Conservation (phyloP, 2,329 filamentous ascomycete species). For the Colletotrichum lupini region DNA sequence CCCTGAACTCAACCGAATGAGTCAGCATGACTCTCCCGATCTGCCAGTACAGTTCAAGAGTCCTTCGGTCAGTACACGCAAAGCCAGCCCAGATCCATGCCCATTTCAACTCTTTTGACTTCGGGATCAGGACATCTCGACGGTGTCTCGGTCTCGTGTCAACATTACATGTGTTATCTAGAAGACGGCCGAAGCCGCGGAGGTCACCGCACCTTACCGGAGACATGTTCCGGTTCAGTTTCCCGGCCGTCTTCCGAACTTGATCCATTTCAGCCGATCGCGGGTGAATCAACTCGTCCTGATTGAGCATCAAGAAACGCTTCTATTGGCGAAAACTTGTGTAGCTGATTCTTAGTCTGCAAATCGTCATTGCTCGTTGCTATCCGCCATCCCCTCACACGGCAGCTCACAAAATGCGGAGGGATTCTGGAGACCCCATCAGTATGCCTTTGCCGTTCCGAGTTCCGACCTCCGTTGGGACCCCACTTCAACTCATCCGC, state of each 20-base stretch:
- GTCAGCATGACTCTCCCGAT: no score
- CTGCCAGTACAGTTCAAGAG: no score
- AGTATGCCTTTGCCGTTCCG: slow-evolving; percentile 8
- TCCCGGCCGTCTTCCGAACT: neutral
- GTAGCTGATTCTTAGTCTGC: neutral
- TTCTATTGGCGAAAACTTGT: neutral
- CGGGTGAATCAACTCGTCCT: neutral
- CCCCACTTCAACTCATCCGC: neutral
- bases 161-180: neutral
- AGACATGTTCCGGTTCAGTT: neutral
- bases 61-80: no score
- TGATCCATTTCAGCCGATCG: neutral
- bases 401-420: slow-evolving; percentile 1
- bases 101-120: no score
- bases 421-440: neutral
- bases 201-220: neutral
- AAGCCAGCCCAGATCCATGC: no score
- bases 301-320: neutral
- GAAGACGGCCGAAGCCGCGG: neutral
- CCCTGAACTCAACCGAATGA: no score
- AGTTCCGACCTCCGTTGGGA: slow-evolving; percentile 26
- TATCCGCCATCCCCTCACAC: neutral
- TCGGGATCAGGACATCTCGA: no score
- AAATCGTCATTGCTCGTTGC: slow-evolving; percentile 15
- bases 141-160: neutral